These are phyloP conservation scores for Bryum argenteum DNA, from an alignment of 225 moss, liverwort and hornwort species.

Conservation along the genomic window DNA sequence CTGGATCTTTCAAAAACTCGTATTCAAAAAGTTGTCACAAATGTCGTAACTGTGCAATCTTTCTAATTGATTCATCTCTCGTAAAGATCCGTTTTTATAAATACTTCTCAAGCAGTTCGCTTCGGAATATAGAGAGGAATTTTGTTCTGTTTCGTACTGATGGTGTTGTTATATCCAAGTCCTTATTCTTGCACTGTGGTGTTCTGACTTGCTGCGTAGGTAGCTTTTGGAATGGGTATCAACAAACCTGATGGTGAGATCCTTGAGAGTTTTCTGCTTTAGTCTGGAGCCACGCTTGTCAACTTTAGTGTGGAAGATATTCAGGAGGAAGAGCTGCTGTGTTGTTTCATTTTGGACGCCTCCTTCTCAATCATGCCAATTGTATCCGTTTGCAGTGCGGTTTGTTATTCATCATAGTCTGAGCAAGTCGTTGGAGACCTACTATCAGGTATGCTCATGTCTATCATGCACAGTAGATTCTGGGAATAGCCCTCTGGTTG, in stretches of 20 bases:
- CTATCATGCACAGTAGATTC: not conserved
- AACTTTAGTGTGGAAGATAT: conserved; percentile 23
- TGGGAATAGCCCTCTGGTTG: not conserved
- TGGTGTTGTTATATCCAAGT: conserved; percentile 10
- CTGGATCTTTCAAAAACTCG: conserved; percentile 1
- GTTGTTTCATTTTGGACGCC: conserved; percentile 17
- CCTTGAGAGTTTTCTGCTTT: conserved; percentile 22
- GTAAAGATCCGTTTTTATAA: conserved; percentile 5
- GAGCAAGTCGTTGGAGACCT: conserved; percentile 98
- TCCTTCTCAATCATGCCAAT: conserved; percentile 17
- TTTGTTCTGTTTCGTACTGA: conserved; percentile 4
- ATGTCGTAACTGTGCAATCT: not conserved
- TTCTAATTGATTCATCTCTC: not conserved
- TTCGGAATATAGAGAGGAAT: not conserved
- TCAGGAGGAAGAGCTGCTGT: conserved; percentile 7
- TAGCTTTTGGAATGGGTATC: conserved; percentile 99
- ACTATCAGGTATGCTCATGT: conserved; percentile 77
- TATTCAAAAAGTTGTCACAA: too few relatives aligned
- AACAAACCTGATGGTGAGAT: conserved; percentile 98
- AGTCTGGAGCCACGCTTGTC: conserved; percentile 20
- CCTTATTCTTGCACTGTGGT: conserved; percentile 16
- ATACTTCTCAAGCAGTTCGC: conserved; percentile 15
- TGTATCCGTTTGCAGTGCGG: conserved; percentile 61
- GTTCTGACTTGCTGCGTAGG: conserved; percentile 53
- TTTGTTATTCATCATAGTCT: conserved; percentile 98